phyloP scores from a whole-genome alignment of 2,329 filamentous ascomycete genomes.

The Raffaelea ambrosiae region DNA sequence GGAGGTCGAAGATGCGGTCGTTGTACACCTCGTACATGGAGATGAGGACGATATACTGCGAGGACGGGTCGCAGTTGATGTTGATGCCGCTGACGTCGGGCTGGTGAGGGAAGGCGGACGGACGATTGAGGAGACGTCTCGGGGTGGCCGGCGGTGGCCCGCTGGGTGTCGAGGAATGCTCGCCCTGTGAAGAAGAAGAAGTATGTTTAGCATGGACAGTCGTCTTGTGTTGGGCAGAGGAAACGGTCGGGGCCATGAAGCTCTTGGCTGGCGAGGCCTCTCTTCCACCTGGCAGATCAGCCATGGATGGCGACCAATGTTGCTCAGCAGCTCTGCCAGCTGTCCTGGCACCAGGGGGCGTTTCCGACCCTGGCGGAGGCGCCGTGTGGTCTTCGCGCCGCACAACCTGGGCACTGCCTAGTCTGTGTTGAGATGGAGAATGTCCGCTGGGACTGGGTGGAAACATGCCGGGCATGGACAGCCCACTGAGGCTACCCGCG shows the following conservation, averaged over 20 bases:
- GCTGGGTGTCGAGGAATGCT: conserved; percentile 18
- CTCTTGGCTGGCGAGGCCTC: not conserved
- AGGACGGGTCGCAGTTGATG: conserved; percentile 56
- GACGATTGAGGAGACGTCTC: conserved; percentile 56
- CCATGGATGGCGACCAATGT: not conserved
- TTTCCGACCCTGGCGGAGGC: not conserved
- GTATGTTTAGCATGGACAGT: conserved; percentile 32
- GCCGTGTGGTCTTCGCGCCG: conserved; percentile 17
- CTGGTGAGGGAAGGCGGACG: conserved; percentile 61
- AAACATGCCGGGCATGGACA: conserved; percentile 14
- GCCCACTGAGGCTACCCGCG: conserved; percentile 12
- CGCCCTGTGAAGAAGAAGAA: conserved; percentile 32
- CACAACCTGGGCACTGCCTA: conserved; percentile 38
- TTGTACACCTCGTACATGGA: conserved; percentile 99
- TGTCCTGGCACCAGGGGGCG: not conserved
- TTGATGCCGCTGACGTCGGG: conserved; percentile 67
- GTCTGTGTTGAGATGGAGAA: conserved; percentile 19
- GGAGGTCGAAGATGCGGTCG: conserved; percentile 89
- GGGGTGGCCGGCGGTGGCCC: conserved; percentile 43
- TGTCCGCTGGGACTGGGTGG: conserved; percentile 10
- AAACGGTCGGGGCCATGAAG: not conserved
- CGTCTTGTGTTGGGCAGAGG: conserved; percentile 13
- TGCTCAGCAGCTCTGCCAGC: not conserved
- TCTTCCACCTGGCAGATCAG: not conserved
- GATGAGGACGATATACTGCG: conserved; percentile 80